Base-by-base conservation (phyloP, 176 grass and related monocot genomes). In the Zoysia japonica region DNA sequence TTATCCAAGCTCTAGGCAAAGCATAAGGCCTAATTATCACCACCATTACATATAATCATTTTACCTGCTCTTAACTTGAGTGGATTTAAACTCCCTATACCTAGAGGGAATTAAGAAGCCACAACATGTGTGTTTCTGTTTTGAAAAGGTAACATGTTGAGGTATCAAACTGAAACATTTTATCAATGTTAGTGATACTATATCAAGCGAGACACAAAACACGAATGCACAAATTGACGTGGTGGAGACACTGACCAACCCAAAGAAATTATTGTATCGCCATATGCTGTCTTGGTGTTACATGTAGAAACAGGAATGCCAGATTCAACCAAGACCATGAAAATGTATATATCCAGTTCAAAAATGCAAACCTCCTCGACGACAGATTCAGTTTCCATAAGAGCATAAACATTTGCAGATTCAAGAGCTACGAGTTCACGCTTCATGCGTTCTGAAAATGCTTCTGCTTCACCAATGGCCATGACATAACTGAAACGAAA, bases 371-470 rank as follows among this genome's bases (percentile, higher is more conserved):
- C 95, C 92, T 98, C 91, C 56, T 98, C 89, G 9, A 94, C 75
- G 44, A 92, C 82, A 67, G 95, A 75, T 87, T 98, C 95, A 85
- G 85, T 87, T 86, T 98, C 92, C 67, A 98, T 57, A 55, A 98
- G 76, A 40, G 95, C 85, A 85, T 98, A 93, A 60, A 98, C 92
- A 89, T 98, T 98, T 94, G 95, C 95, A 47, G 87, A 91, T 89
- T 98, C 95, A 55, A 98, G 77, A 54, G 89, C 95, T 71, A 92
- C 80, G 38, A 97, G 95, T 85, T 98, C 95, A 66, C 95, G 85
- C 79, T 94, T 97, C 87, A 97, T 88, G 67, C 92, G 88, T 83
- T 94, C 87, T 19, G 95, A 97, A 90, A 97, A 97, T 51, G 87
- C 95, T 70, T 97, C 95, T 77, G 95, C 95, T 90, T 92, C 95